phyloP scores from a whole-genome alignment of 2,329 filamentous ascomycete genomes.

The Arthrobotrys sphaeroides region DNA sequence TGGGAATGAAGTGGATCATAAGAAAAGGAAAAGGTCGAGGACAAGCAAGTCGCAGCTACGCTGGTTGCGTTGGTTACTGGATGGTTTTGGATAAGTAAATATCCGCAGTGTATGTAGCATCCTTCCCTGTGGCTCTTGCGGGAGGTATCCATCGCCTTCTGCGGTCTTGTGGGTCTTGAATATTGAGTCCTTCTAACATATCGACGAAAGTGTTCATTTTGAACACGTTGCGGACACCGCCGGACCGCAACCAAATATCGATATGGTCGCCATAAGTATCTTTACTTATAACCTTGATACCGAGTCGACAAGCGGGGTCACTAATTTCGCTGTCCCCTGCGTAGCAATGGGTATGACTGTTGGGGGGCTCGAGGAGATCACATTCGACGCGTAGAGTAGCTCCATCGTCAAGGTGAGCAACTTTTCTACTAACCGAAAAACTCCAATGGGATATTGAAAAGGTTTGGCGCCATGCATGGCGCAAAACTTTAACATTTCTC shows the following conservation, averaged over 20 bases:
- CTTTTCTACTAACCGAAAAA: background rate
- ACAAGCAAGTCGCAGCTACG: background rate
- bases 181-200: background rate
- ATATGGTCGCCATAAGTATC: background rate
- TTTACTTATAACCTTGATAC: background rate
- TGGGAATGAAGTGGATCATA: background rate
- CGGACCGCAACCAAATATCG: background rate
- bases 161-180: background rate
- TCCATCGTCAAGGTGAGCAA: background rate
- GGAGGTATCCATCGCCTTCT: background rate
- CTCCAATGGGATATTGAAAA: background rate
- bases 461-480: background rate
- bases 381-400: background rate
- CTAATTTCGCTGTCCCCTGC: background rate
- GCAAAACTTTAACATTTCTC: conserved; percentile 1
- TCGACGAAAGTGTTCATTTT: conserved; percentile 9
- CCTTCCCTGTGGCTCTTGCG: background rate
- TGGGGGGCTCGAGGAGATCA: background rate
- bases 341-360: background rate
- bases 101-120: background rate
- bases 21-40: background rate
- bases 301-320: background rate
- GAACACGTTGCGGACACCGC: background rate
- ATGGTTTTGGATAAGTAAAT: too few species aligned
- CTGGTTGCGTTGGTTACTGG: too few species aligned